These are phyloP conservation scores for Backusella liffmaniae DNA, from an alignment of 192 early-diverging fungal species.

Conservation along the genomic window DNA sequence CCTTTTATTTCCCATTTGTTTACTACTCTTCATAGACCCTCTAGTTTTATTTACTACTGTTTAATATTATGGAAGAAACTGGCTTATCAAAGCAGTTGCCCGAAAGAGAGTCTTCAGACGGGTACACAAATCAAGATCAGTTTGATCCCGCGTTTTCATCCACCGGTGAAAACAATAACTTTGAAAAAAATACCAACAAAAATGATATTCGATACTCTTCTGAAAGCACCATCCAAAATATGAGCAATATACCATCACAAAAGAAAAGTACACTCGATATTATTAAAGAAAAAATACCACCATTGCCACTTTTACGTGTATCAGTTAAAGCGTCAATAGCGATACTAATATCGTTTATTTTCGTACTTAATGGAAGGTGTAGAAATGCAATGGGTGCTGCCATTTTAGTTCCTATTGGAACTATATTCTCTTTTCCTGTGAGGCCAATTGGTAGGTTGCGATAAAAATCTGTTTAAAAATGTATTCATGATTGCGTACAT, in stretches of 20 bases:
- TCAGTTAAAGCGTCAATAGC: constrained; percentile 25
- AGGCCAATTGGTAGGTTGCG: constrained; percentile 15
- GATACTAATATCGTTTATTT: constrained; percentile 10
- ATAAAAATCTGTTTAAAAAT: not conserved
- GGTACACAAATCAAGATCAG: not conserved
- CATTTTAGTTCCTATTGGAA: constrained; percentile 7
- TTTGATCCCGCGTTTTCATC: not conserved
- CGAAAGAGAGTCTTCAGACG: not conserved
- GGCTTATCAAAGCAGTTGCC: not conserved
- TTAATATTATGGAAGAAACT: not conserved
- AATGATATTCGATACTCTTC: not conserved
- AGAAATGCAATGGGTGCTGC: constrained; percentile 13
- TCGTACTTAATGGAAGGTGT: not conserved
- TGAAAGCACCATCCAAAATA: not conserved
- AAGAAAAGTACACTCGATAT: not conserved
- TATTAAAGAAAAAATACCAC: not conserved
- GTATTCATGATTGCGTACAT: not conserved
- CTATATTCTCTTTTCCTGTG: constrained; percentile 23
- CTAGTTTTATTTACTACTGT: not conserved
- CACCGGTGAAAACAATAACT: not conserved
- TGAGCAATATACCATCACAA: not conserved
- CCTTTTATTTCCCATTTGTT: not conserved
- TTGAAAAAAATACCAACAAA: not conserved
- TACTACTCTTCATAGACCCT: not conserved
- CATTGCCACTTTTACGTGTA: constrained; percentile 10